Evolutionary conservation across 108 stramenopile species (phyloP).

Genomic region (Cafeteria roenbergensis): DNA sequence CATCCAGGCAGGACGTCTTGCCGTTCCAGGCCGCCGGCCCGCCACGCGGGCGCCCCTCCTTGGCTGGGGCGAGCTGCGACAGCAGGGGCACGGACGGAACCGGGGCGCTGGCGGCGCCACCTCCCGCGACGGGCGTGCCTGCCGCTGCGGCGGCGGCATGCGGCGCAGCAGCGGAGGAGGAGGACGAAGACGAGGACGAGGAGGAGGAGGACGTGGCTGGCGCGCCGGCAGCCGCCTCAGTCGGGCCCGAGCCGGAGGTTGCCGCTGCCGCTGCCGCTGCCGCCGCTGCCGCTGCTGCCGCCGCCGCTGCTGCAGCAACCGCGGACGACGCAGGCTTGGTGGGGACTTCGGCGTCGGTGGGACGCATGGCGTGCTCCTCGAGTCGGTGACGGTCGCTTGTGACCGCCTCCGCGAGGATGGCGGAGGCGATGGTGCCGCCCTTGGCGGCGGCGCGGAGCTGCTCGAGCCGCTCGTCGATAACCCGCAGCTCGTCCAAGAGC

Average conservation of each 20-base stretch:
- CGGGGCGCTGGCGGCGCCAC: neutral
- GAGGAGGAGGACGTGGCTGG: neutral
- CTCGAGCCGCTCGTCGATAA: neutral
- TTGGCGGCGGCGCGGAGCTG: neutral
- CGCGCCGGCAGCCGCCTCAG: neutral
- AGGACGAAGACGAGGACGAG: neutral
- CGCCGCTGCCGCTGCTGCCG: neutral
- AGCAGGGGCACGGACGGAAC: neutral
- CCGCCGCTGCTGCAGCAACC: neutral
- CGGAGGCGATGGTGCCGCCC: neutral
- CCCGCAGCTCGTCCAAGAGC: neutral
- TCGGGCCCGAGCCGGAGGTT: neutral
- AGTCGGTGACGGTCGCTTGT: too few relatives aligned
- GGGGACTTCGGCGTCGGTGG: neutral
- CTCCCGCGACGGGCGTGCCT: neutral
- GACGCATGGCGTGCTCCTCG: neutral
- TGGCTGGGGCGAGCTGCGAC: neutral
- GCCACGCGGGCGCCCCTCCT: neutral
- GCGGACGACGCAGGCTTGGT: neutral
- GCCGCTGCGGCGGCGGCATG: neutral
- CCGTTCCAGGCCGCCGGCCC: neutral
- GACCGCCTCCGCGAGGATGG: too few relatives aligned
- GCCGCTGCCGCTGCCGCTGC: too few relatives aligned
- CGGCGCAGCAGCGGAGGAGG: neutral
- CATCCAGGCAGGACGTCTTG: neutral